A percentile compares a stretch with the other conserved stretches of the same genome.
Evolutionary conservation across 345 rosid genomes (phyloP).

Genomic region (Lepidium africanum): DNA sequence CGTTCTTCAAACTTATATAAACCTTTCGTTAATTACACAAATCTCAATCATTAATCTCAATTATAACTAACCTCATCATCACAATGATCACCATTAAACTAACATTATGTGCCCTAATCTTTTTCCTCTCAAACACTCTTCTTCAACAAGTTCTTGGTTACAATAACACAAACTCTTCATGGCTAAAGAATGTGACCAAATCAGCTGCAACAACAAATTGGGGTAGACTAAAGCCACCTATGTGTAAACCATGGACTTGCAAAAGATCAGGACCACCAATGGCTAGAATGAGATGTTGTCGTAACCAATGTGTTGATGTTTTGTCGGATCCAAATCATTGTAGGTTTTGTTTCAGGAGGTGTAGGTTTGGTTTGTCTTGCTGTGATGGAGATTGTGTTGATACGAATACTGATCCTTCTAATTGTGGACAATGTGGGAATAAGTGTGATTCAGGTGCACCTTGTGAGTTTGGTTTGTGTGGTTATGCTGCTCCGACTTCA

Average conservation of each 20-base stretch:
- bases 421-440: conserved; percentile 26
- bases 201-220: neutral
- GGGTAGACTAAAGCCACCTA: conserved; percentile 5
- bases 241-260: conserved; percentile 19
- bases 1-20: conserved; percentile 4
- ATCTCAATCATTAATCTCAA: neutral
- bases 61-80: neutral
- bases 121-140: conserved; percentile 3
- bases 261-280: conserved; percentile 17
- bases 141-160: conserved; percentile 9
- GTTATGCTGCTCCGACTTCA: conserved; percentile 22
- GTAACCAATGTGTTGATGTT: conserved; percentile 25
- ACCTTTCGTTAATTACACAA: neutral
- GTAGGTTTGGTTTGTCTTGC: conserved; percentile 18
- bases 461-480: conserved; percentile 34
- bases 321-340: conserved; percentile 28
- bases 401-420: conserved; percentile 17
- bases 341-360: conserved; percentile 14
- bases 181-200: conserved; percentile 13
- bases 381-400: conserved; percentile 19
- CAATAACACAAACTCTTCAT: conserved; percentile 15
- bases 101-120: neutral
- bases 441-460: conserved; percentile 20
- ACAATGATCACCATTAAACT: conserved; percentile 16
- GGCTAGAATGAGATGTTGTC: conserved; percentile 28